These are phyloP conservation scores for Cystobasidium sp. DNA, from an alignment of 1,284 basidiomycete genomes.

Conservation along the genomic window DNA sequence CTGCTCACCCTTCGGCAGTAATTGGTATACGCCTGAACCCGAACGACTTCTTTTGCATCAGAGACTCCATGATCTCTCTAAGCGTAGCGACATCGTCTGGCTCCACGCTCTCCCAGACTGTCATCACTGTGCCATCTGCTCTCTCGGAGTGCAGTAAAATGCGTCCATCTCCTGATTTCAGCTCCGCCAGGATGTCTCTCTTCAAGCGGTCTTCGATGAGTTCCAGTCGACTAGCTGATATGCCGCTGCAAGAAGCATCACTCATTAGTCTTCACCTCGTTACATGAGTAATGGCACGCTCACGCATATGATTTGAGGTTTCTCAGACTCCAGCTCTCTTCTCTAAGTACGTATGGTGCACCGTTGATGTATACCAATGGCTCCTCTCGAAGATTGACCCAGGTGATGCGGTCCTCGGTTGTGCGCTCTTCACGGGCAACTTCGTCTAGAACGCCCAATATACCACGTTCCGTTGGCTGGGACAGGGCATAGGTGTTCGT, in stretches of 20 bases:
- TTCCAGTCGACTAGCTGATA: conserved; percentile 83
- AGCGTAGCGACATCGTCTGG: conserved; percentile 79
- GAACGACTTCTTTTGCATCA: conserved; percentile 64
- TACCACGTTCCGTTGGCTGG: conserved; percentile 89
- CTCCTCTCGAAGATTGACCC: conserved; percentile 85
- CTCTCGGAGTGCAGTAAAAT: conserved; percentile 90
- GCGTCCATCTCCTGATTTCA: conserved; percentile 81
- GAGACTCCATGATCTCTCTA: conserved; percentile 82
- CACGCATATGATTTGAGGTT: conserved; percentile 56
- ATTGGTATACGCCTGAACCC: conserved; percentile 86
- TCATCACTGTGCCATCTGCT: conserved; percentile 83
- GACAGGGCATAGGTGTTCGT: conserved; percentile 85
- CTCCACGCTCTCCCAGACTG: conserved; percentile 91
- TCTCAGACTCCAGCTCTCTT: conserved; percentile 55
- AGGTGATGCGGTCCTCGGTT: conserved; percentile 66
- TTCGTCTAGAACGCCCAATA: conserved; percentile 75
- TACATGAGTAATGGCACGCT: no score
- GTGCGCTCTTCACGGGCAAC: conserved; percentile 21
- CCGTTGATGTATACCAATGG: conserved; percentile 94
- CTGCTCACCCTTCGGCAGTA: conserved; percentile 65
- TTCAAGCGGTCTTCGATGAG: conserved; percentile 88
- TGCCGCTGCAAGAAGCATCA: conserved; percentile 86
- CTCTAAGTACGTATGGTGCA: conserved; percentile 60
- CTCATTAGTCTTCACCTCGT: no score
- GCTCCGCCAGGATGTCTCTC: conserved; percentile 83